Evolutionary conservation across 805 yeast species (phyloP), one percentile per base, ranked within the genome.

Genomic region (Kuraishia cidri): DNA sequence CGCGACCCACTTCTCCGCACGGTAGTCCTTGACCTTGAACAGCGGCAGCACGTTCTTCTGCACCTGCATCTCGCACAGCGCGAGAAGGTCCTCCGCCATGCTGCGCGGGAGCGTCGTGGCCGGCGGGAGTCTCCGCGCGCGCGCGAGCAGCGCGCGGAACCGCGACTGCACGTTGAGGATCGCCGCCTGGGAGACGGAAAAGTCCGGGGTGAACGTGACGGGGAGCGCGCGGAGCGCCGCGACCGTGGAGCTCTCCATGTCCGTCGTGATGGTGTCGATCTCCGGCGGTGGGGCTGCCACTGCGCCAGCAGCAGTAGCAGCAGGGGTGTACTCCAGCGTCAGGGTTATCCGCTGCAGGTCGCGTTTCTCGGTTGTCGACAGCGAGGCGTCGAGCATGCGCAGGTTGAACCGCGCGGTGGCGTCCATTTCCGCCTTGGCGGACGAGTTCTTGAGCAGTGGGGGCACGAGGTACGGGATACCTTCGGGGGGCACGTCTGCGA

Each of bases 391-490:
- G 24, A 38, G 13, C 12, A 29, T 14, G 17, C 18, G 26, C n/a
- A 35, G n/a, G 16, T 38, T 38, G 6, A 14, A 29, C 29, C 21
- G 32, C 5, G 14, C 21, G 4, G 30, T 27, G 6, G 16, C 19
- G 13, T 35, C 28, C 37, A 32, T 27, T 10, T 21, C 27, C 3
- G 27, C 15, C 31, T 31, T 28, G 13, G 21, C 22, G 17, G 33
- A 32, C 4, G 29, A n/a, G n/a, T 35, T 16, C 11, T 24, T 33
- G 24, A 38, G 14, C 10, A 36, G 25, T 10, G 15, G 20, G n/a
- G 38, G 39, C 10, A 24, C 30, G 8, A 38, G 17, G 31, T 38
- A 38, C 6, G 38, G 39, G 5, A 38, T 22, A 36, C 41, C 41
- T 12, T 35, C 36, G 6, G 26, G 20, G n/a, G 41, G 41, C 8